Percentiles rank a stretch among this genome's conserved stretches.
Evolutionary conservation across 345 rosid species (phyloP).

Genomic region (Draba incana): DNA sequence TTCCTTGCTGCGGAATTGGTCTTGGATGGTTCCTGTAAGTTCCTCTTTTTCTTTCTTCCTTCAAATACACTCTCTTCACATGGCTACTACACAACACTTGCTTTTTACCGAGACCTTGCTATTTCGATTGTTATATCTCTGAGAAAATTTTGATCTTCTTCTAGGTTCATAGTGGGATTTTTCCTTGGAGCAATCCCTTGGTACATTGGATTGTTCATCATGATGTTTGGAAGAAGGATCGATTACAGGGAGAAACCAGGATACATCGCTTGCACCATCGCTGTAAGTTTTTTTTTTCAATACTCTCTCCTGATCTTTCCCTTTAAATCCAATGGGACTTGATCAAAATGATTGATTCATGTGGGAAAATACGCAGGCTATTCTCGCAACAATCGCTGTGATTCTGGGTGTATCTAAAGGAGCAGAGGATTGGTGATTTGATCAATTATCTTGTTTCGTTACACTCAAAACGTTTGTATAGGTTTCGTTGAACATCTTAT

Average conservation of each 20-base stretch:
- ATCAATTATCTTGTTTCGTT: background rate
- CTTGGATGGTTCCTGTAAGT: constrained; percentile 92
- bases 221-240: constrained; percentile 67
- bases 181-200: constrained; percentile 87
- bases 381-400: constrained; percentile 72
- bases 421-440: constrained; percentile 51
- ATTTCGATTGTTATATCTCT: background rate
- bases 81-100: background rate
- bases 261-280: constrained; percentile 83
- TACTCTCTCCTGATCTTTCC: background rate
- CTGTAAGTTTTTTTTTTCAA: constrained; percentile 50
- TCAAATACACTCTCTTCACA: background rate
- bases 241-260: constrained; percentile 92
- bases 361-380: constrained; percentile 57
- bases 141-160: constrained; percentile 25
- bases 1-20: constrained; percentile 92
- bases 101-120: constrained; percentile 15
- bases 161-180: constrained; percentile 85
- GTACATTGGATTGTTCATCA: constrained; percentile 69
- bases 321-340: background rate
- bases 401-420: constrained; percentile 70
- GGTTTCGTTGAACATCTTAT: constrained; percentile 10
- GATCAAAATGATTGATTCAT: background rate
- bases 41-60: background rate
- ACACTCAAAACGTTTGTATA: constrained; percentile 37